These are phyloP conservation scores for Sodiomyces alkalinus DNA, from an alignment of 2,329 filamentous ascomycete genomes.

Conservation along the genomic window DNA sequence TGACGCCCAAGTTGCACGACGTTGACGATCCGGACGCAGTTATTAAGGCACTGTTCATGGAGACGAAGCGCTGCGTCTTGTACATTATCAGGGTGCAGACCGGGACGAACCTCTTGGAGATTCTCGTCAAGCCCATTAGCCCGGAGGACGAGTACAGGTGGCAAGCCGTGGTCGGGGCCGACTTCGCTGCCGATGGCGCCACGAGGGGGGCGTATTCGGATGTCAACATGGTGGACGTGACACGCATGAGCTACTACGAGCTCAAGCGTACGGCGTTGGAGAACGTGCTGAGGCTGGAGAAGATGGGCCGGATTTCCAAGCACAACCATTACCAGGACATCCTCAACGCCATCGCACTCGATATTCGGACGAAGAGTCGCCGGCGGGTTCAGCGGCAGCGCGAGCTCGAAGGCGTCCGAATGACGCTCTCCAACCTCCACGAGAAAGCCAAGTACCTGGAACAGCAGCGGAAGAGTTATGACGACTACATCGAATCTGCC, in stretches of 20 bases:
- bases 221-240: constrained; percentile 75
- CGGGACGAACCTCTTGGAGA: constrained; percentile 82
- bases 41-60: constrained; percentile 87
- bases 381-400: constrained; percentile 81
- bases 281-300: constrained; percentile 82
- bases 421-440: constrained; percentile 61
- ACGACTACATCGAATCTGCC: constrained; percentile 97
- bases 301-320: constrained; percentile 72
- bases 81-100: constrained; percentile 97
- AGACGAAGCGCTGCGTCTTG: constrained; percentile 90
- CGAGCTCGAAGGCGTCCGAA: constrained; percentile 70
- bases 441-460: constrained; percentile 87
- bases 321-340: constrained; percentile 93
- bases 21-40: constrained; percentile 86
- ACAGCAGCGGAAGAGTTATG: constrained; percentile 91
- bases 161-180: constrained; percentile 66
- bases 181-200: constrained; percentile 53
- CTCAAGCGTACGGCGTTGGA: constrained; percentile 87
- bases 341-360: constrained; percentile 90
- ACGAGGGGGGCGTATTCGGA: constrained; percentile 82
- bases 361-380: constrained; percentile 94
- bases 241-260: constrained; percentile 76
- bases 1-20: constrained; percentile 81
- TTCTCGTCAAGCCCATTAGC: constrained; percentile 78
- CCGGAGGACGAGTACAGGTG: constrained; percentile 83